Percentiles rank a stretch among this genome's conserved stretches.
Conservation (phyloP, 805 yeast species). For the Teunomyces cretensis region DNA sequence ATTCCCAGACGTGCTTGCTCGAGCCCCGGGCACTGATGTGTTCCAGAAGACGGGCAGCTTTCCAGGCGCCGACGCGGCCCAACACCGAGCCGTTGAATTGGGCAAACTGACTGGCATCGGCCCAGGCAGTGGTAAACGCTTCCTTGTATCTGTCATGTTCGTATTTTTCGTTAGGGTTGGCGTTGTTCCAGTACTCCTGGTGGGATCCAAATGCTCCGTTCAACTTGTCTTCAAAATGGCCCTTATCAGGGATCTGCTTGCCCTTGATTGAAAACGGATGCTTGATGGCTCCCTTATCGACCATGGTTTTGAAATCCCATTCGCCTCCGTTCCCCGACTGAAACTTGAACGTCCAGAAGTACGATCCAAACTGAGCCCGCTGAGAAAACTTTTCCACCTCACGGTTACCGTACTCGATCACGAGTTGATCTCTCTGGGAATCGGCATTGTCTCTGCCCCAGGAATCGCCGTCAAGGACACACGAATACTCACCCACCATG, state of each 20-base stretch:
- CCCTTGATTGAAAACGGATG: conserved; percentile 22
- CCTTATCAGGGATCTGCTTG: conserved; percentile 37
- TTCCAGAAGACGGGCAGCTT: conserved; percentile 55
- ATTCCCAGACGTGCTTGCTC: conserved; percentile 73
- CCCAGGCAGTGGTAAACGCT: conserved; percentile 76
- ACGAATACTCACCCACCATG: conserved; percentile 86
- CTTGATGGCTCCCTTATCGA: conserved; percentile 51
- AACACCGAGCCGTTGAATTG: conserved; percentile 65
- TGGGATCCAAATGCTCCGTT: conserved; percentile 47
- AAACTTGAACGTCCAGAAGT: conserved; percentile 90
- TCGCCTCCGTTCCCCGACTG: conserved; percentile 91
- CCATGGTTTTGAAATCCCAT: conserved; percentile 89
- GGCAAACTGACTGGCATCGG: conserved; percentile 69
- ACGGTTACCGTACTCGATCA: conserved; percentile 58
- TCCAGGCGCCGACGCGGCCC: conserved; percentile 78
- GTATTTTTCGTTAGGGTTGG: conserved; percentile 56
- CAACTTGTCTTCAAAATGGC: conserved; percentile 40
- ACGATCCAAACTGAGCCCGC: conserved; percentile 68
- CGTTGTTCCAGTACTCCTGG: conserved; percentile 63
- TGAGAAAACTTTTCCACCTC: conserved; percentile 49
- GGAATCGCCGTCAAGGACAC: conserved; percentile 74
- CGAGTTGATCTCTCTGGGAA: conserved; percentile 51
- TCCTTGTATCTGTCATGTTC: conserved; percentile 82
- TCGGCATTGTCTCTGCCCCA: conserved; percentile 59
- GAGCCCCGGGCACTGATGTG: conserved; percentile 59